A percentile compares a stretch with the other conserved stretches of the same genome.
Evolutionary conservation across 306 rosid genomes (phyloP).

Genomic region (Quercus aquifolioides): DNA sequence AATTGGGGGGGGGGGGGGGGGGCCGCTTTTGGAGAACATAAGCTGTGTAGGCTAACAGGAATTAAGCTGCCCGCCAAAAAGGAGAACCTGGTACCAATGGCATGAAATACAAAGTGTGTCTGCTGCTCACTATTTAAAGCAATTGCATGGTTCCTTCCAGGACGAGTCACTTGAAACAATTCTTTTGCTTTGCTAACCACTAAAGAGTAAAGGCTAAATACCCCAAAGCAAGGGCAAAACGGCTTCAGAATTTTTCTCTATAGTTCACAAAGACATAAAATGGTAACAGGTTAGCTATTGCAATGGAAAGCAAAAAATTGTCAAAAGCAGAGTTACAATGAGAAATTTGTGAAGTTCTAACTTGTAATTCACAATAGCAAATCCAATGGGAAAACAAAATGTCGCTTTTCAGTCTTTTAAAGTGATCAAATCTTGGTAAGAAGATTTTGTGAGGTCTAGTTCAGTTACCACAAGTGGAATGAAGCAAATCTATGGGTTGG

Average conservation of each 20-base stretch:
- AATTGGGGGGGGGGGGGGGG: too few species aligned
- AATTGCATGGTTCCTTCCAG: not conserved
- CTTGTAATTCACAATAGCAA: not conserved
- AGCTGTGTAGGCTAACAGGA: not conserved
- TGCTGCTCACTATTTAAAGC: not conserved
- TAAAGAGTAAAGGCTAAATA: too few species aligned
- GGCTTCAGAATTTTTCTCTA: not conserved
- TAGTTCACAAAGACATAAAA: too few species aligned
- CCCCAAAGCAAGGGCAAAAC: not conserved
- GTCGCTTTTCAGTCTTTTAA: not conserved
- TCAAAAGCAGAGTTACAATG: not conserved
- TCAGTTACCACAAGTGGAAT: slow-evolving; percentile 7
- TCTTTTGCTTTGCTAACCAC: too few species aligned
- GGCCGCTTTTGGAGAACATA: not conserved
- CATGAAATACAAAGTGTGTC: not conserved
- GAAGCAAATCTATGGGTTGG: slow-evolving; percentile 30
- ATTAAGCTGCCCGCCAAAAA: not conserved
- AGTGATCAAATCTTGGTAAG: not conserved
- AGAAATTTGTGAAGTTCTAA: not conserved
- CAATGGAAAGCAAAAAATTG: not conserved
- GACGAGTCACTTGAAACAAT: not conserved
- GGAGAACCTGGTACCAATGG: not conserved
- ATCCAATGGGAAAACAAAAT: not conserved
- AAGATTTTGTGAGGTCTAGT: not conserved
- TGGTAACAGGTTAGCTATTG: not conserved